These are phyloP conservation scores for Phytophthora fragariaefolia DNA, from an alignment of 352 stramenopile species.

Conservation along the genomic window DNA sequence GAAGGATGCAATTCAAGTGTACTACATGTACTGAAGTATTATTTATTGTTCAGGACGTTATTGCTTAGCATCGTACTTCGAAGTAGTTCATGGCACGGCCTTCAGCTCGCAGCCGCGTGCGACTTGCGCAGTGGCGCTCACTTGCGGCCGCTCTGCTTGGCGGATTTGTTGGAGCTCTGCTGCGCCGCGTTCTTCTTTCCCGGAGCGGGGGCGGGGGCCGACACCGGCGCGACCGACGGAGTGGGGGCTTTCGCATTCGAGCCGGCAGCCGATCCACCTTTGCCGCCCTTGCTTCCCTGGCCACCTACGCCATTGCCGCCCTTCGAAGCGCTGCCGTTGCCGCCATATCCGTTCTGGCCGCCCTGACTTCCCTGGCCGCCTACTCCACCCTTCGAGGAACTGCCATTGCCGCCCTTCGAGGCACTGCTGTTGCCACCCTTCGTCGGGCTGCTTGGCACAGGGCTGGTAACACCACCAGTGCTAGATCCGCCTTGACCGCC, in stretches of 20 bases:
- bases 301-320: neutral
- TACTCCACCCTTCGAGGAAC: too few relatives aligned
- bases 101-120: constrained; percentile 5
- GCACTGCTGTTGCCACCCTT: constrained; percentile 2
- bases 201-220: neutral
- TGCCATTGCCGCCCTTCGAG: neutral
- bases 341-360: neutral
- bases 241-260: neutral
- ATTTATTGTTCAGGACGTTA: too few relatives aligned
- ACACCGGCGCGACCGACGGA: neutral
- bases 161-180: constrained; percentile 8
- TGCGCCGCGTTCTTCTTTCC: constrained; percentile 10
- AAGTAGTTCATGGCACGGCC: too few relatives aligned
- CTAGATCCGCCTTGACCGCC: constrained; percentile 13
- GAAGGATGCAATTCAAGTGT: too few relatives aligned
- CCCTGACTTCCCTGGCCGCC: neutral
- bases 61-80: too few relatives aligned
- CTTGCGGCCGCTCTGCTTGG: constrained; percentile 11
- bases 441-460: constrained; percentile 2
- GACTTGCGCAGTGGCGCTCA: constrained; percentile 5
- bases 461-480: constrained; percentile 1
- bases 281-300: neutral
- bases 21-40: too few relatives aligned
- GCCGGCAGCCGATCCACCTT: neutral
- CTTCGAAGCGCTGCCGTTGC: constrained; percentile 1